phyloP scores from a whole-genome alignment of 345 rosid genomes.

The Sisymbrium altissimum region DNA sequence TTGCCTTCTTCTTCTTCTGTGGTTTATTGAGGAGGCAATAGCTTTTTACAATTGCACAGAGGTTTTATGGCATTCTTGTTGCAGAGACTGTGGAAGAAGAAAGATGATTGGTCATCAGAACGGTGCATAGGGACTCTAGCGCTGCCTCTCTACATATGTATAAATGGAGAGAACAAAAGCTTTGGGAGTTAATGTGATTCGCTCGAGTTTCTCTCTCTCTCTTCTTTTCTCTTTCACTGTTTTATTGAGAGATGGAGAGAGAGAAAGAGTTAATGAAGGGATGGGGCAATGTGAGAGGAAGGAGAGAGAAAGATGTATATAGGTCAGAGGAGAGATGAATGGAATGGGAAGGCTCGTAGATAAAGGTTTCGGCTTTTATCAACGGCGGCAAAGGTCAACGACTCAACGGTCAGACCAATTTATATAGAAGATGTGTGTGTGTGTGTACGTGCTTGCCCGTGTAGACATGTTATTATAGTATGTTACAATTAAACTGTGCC shows the following conservation, averaged over 20 bases:
- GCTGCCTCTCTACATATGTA: not conserved
- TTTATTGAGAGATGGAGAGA: conserved; percentile 28
- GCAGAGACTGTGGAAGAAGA: not conserved
- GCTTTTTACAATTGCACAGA: not conserved
- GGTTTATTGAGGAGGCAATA: not conserved
- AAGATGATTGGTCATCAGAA: conserved; percentile 11
- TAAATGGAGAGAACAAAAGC: conserved; percentile 25
- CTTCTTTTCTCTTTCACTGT: conserved; percentile 27
- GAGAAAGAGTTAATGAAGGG: conserved; percentile 20
- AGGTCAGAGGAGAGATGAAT: conserved; percentile 42
- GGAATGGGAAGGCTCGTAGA: conserved; percentile 7
- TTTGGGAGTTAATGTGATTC: not conserved
- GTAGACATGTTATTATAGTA: not conserved
- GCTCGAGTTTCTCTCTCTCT: conserved; percentile 8
- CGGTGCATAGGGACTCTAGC: conserved; percentile 24
- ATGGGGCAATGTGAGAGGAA: conserved; percentile 1
- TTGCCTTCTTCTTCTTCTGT: not conserved
- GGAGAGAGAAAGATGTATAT: not conserved
- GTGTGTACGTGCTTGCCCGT: conserved; percentile 7
- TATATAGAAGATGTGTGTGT: not conserved
- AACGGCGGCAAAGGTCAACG: conserved; percentile 31
- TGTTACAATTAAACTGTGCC: conserved; percentile 18
- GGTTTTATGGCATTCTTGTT: conserved; percentile 10
- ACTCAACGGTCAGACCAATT: conserved; percentile 21
- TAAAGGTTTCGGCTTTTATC: conserved; percentile 36